Conservation (phyloP, 805 yeast genomes). For the Wickerhamomyces hampshirensis region DNA sequence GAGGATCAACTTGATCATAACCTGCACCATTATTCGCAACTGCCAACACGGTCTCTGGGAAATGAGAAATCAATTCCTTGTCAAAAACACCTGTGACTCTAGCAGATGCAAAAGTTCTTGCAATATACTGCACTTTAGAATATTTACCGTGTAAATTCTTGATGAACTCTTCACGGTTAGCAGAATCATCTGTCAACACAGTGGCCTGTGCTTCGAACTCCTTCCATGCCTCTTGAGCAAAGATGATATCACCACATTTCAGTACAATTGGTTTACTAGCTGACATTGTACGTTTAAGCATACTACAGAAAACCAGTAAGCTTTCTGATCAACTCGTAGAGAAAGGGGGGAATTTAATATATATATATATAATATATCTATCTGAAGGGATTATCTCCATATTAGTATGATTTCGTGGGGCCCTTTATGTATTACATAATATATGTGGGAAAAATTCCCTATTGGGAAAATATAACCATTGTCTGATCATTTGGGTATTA, state of each 20-base stretch:
- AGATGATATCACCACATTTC: slow-evolving; percentile 56
- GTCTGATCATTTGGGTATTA: too few relatives aligned
- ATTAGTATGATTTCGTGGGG: too few relatives aligned
- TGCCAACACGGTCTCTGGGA: slow-evolving; percentile 50
- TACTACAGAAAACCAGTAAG: too few relatives aligned
- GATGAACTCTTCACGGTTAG: slow-evolving; percentile 33
- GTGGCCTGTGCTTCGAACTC: slow-evolving; percentile 40
- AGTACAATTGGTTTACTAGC: slow-evolving; percentile 52
- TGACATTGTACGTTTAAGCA: slow-evolving; percentile 2
- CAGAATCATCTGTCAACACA: slow-evolving; percentile 40
- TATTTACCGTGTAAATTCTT: slow-evolving; percentile 29
- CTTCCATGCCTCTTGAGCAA: slow-evolving; percentile 67
- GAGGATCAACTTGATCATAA: slow-evolving; percentile 65
- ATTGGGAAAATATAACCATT: too few relatives aligned
- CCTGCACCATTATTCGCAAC: slow-evolving; percentile 71
- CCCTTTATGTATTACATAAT: too few relatives aligned
- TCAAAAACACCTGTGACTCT: slow-evolving; percentile 60
- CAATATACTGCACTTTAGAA: slow-evolving; percentile 30
- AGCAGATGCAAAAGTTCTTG: slow-evolving; percentile 52
- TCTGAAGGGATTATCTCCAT: too few relatives aligned
- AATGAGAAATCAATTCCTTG: slow-evolving; percentile 47
- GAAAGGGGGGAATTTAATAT: too few relatives aligned
- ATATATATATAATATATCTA: too few relatives aligned
- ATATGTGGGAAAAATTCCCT: too few relatives aligned
- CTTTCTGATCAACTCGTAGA: too few relatives aligned